phyloP scores from a whole-genome alignment of 2,329 filamentous ascomycete species.

The Daldinia eschscholtzii region DNA sequence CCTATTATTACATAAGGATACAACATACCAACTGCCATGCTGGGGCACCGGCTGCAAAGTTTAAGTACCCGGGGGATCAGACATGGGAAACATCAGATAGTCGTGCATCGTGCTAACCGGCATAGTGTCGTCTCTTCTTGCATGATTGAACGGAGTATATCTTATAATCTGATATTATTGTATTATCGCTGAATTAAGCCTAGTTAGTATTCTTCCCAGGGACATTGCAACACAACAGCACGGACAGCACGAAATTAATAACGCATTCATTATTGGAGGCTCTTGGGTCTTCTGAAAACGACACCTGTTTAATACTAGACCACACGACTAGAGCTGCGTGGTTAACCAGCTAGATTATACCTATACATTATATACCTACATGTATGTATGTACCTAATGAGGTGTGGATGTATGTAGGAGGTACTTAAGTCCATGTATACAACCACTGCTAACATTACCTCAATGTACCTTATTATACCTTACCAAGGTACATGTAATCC shows the following conservation, averaged over 20 bases:
- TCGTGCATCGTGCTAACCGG: conserved; percentile 20
- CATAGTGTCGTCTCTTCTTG: conserved; percentile 15
- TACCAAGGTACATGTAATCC: conserved; percentile 12
- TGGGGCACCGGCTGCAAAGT: conserved; percentile 18
- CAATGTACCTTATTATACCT: conserved; percentile 2
- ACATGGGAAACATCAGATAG: conserved; percentile 27
- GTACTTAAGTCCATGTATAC: background rate
- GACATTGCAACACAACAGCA: conserved; percentile 28
- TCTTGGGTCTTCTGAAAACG: conserved; percentile 29
- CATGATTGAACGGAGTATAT: conserved; percentile 9
- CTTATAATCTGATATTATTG: conserved; percentile 8
- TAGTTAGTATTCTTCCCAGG: conserved; percentile 21
- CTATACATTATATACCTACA: background rate
- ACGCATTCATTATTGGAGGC: conserved; percentile 37
- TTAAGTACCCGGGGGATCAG: conserved; percentile 9
- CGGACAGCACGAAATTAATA: conserved; percentile 30
- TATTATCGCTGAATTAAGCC: conserved; percentile 11
- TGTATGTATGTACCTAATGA: background rate
- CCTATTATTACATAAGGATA: conserved; percentile 6
- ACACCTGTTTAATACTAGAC: conserved; percentile 33
- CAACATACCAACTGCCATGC: conserved; percentile 16
- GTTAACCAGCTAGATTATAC: background rate
- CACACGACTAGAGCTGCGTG: background rate
- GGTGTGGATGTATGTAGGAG: background rate
- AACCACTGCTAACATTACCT: background rate